phyloP scores from a whole-genome alignment of 164 flowering plant species.

The Platanus orientalis region DNA sequence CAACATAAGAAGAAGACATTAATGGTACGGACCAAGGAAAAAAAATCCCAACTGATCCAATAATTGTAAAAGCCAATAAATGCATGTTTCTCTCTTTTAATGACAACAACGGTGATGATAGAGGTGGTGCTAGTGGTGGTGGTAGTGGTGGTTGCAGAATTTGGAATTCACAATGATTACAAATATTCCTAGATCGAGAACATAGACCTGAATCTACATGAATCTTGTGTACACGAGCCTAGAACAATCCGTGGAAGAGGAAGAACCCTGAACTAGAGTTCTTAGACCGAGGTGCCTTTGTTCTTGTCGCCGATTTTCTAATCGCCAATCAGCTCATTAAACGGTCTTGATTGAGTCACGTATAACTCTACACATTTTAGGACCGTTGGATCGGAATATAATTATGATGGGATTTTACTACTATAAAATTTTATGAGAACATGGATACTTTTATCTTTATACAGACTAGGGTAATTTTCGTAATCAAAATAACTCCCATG shows the following conservation, averaged over 20 bases:
- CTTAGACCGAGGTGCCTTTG: too few species aligned
- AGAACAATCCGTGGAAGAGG: slow-evolving; percentile 49
- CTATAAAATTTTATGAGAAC: too few species aligned
- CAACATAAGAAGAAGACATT: slow-evolving; percentile 68
- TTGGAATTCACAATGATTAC: slow-evolving; percentile 41
- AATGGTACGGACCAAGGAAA: slow-evolving; percentile 53
- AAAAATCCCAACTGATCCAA: slow-evolving; percentile 72
- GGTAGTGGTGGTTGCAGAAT: slow-evolving; percentile 5
- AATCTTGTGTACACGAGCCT: slow-evolving; percentile 60
- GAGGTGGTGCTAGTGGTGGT: not conserved
- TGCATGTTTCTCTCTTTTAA: slow-evolving; percentile 31
- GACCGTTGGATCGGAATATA: too few species aligned
- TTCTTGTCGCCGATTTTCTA: slow-evolving; percentile 69
- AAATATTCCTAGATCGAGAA: slow-evolving; percentile 50
- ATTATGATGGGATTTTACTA: too few species aligned
- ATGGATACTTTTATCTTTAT: too few species aligned
- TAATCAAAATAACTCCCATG: too few species aligned
- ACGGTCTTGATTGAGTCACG: too few species aligned
- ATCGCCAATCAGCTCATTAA: slow-evolving; percentile 55
- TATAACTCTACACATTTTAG: too few species aligned
- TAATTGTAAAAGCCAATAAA: slow-evolving; percentile 63
- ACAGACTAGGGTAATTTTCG: too few species aligned
- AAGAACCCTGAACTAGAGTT: slow-evolving; percentile 15
- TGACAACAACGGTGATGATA: slow-evolving; percentile 15
- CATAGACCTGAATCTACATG: slow-evolving; percentile 57